A percentile compares a stretch with the other conserved stretches of the same genome.
Evolutionary conservation across 2,329 filamentous ascomycete genomes (phyloP).

Genomic region (Claviceps paspali): DNA sequence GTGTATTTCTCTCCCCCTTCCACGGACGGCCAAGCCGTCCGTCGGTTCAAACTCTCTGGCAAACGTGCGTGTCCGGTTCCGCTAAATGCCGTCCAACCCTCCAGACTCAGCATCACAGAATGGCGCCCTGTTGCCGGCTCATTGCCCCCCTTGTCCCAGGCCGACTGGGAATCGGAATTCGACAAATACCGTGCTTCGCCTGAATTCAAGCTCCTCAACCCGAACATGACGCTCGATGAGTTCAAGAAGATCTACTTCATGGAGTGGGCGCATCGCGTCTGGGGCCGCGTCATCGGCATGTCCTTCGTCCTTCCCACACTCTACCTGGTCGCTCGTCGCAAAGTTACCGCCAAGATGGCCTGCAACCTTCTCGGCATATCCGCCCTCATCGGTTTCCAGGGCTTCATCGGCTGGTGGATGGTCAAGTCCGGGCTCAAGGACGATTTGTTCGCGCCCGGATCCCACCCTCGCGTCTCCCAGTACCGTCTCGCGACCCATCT

Average conservation of each 20-base stretch:
- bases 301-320: conserved; percentile 76
- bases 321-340: conserved; percentile 72
- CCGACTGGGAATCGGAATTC: conserved; percentile 88
- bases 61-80: no score
- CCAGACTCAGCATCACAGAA: conserved; percentile 91
- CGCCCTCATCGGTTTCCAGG: conserved; percentile 83
- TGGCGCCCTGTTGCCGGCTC: conserved; percentile 94
- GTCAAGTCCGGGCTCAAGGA: conserved; percentile 92
- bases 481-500: conserved; percentile 86
- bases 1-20: conserved; percentile 10
- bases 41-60: no score
- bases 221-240: conserved; percentile 79
- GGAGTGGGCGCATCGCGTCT: conserved; percentile 94
- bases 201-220: conserved; percentile 84
- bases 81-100: no score
- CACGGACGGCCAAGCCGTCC: not conserved
- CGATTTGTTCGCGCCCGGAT: conserved; percentile 82
- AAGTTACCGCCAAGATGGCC: conserved; percentile 67
- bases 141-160: conserved; percentile 60
- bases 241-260: conserved; percentile 99
- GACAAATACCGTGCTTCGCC: conserved; percentile 82
- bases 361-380: conserved; percentile 68
- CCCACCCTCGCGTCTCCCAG: conserved; percentile 83
- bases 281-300: conserved; percentile 83
- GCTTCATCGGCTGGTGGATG: conserved; percentile 98